Percentiles rank a stretch among this genome's conserved stretches.
Conservation (phyloP, 345 rosid species). For the Ricinus communis region DNA sequence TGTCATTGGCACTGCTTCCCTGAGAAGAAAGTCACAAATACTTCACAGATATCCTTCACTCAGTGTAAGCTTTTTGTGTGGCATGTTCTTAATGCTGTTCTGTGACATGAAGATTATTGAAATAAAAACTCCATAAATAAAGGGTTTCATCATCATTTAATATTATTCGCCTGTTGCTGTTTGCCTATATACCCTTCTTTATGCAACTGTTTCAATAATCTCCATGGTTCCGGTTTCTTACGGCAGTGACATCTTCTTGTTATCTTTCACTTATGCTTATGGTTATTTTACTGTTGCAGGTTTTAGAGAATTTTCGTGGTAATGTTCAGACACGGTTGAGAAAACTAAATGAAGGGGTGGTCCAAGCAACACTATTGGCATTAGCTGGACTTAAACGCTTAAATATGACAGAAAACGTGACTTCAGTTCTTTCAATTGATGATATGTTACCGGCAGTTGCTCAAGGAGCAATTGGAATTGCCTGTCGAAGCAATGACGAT, state of each 20-base stretch:
- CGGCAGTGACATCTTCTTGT: background rate
- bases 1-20: conserved; percentile 92
- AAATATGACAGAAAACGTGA: conserved; percentile 83
- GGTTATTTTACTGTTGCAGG: conserved; percentile 46
- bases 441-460: conserved; percentile 99
- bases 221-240: background rate
- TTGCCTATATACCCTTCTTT: background rate
- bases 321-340: conserved; percentile 92
- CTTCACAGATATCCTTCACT: conserved; percentile 85
- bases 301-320: conserved; percentile 85
- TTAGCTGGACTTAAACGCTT: conserved; percentile 94
- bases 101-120: background rate
- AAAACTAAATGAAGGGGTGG: conserved; percentile 83
- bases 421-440: conserved; percentile 67
- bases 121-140: no score
- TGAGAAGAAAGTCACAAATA: conserved; percentile 91
- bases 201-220: background rate
- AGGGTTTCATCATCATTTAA: no score
- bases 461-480: conserved; percentile 98
- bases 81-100: background rate
- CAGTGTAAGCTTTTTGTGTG: conserved; percentile 39
- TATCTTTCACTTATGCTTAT: conserved; percentile 16
- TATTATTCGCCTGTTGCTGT: background rate
- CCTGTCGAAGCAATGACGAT: conserved; percentile 76
- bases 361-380: conserved; percentile 87